phyloP scores from a whole-genome alignment of 2,329 filamentous ascomycete genomes.

The Lecanicillium sp. region DNA sequence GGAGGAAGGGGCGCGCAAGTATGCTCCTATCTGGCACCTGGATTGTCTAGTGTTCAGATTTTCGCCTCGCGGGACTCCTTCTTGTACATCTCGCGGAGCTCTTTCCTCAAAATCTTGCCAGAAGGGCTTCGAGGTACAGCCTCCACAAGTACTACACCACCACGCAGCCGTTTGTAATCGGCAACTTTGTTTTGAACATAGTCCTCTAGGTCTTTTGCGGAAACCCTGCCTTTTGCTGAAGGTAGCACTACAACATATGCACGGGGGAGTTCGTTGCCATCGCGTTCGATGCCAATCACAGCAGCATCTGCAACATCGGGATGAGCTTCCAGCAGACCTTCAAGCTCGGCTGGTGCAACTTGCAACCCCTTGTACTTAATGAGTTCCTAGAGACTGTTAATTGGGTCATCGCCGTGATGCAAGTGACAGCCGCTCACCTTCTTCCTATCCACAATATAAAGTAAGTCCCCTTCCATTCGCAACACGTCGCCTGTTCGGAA shows the following conservation, averaged over 20 bases:
- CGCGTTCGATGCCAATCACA: constrained; percentile 48
- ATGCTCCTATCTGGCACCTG: too few species aligned
- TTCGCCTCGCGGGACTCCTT: constrained; percentile 17
- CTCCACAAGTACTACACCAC: constrained; percentile 59
- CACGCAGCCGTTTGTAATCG: constrained; percentile 58
- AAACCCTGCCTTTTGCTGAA: constrained; percentile 14
- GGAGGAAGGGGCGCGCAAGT: not conserved
- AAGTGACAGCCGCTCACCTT: constrained; percentile 37
- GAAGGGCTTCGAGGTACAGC: constrained; percentile 59
- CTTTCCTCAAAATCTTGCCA: constrained; percentile 38
- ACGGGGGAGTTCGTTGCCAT: constrained; percentile 40
- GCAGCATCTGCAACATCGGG: constrained; percentile 46
- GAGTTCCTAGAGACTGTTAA: constrained; percentile 38
- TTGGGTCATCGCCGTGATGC: not conserved
- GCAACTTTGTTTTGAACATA: constrained; percentile 27
- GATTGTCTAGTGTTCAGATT: not conserved
- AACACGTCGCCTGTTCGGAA: constrained; percentile 79
- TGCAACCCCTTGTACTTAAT: constrained; percentile 53
- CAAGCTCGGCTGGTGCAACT: constrained; percentile 60
- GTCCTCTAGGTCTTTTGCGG: constrained; percentile 16
- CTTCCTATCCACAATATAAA: constrained; percentile 74
- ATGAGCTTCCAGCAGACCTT: constrained; percentile 33
- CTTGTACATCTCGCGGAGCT: constrained; percentile 20
- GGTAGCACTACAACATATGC: constrained; percentile 24
- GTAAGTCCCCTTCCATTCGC: constrained; percentile 59